Evolutionary conservation across 169 alveolate genomes (phyloP), one percentile per base, ranked within the genome.

Genomic region (Cryptosporidium parvum): DNA sequence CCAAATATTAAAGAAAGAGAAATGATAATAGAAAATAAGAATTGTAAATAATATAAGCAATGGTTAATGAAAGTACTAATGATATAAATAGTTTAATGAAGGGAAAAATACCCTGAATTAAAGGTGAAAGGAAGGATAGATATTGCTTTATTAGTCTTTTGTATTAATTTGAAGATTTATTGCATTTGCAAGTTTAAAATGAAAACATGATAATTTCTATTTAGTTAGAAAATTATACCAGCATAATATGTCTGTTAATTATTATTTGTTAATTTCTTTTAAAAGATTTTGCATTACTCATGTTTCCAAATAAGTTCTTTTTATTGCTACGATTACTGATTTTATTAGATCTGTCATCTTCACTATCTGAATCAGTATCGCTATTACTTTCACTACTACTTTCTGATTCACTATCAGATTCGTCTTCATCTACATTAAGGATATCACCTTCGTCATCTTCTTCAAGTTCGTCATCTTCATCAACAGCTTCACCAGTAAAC

Each of bases 361-460:
- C 71, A 37, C 70, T 35, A 58, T 65, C 58, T 5, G 48, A 16
- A 18, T 29, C 84, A 31, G 53, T 26, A n/a, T 52, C 65, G 33
- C 21, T 29, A 9, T 53, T 59, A 26, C 48, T 48, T 0, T 59
- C 29, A 23, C 85, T 67, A 8, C 35, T 86, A 35, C 67, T 51
- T 4, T 48, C 56, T 16, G 69, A 56, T 6, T 68, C 62, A 44
- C 35, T 68, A 29, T 87, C 92, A 48, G 56, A 33, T 23, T 53
- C 91, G 5, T 80, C 80, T 4, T 69, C 73, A n/a, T 69, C 85
- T 45, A 56, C 48, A 75, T 87, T 86, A 31, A 67, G 67, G 8
- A 69, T 75, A 35, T 75, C 93, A 37, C 72, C 91, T 37, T 87
- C 85, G 53, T 75, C 91, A 33, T 75, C 92, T 84, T 86, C 75